phyloP scores from a whole-genome alignment of 257 asterid species.

The Solanum bulbocastanum region DNA sequence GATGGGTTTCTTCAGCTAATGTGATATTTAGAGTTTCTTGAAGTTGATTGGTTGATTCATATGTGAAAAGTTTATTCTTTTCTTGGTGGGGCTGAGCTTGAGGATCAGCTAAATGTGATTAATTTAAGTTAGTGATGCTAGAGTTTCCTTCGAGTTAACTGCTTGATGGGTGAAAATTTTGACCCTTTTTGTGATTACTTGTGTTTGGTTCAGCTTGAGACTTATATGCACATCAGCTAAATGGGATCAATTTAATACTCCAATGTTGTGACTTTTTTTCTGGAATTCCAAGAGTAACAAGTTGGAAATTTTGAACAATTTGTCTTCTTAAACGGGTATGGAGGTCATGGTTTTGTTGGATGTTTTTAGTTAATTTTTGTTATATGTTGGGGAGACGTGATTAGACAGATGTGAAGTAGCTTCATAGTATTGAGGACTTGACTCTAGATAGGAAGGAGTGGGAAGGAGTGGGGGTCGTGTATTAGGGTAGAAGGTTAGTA shows the following conservation, averaged over 20 bases:
- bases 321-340: background rate
- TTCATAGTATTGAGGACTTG: background rate
- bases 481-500: background rate
- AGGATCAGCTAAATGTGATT: background rate
- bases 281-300: background rate
- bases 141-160: background rate
- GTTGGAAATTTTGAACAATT: background rate
- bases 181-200: background rate
- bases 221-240: background rate
- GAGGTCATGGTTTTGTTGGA: background rate
- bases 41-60: background rate
- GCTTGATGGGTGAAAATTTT: background rate
- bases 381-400: background rate
- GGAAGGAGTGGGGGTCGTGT: background rate
- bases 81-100: background rate
- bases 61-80: background rate
- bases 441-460: no score
- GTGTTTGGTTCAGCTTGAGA: background rate
- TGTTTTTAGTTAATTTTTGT: background rate
- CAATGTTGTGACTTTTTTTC: background rate
- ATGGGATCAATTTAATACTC: background rate
- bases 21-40: background rate
- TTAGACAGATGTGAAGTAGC: background rate
- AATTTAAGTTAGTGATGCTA: background rate
- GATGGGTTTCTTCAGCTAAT: background rate